Percentiles rank a stretch among this genome's conserved stretches.
Conservation (phyloP, 1,284 basidiomycete genomes). For the Cutaneotrichosporon cutaneum region DNA sequence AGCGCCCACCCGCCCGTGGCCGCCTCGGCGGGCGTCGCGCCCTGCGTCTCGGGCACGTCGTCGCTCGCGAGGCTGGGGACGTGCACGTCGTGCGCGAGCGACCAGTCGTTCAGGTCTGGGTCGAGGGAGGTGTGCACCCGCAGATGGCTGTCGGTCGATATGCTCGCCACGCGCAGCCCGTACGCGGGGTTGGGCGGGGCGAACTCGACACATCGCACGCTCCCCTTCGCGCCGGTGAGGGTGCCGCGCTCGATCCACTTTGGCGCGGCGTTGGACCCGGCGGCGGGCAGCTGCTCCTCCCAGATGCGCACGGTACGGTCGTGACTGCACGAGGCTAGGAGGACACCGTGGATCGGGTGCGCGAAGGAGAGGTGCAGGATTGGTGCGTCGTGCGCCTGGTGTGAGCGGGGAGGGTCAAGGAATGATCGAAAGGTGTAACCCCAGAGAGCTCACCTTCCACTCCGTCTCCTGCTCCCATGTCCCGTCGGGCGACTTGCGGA, state of each 20-base stretch:
- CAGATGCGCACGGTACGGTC: constrained; percentile 87
- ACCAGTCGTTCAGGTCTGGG: constrained; percentile 75
- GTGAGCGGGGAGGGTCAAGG: not conserved
- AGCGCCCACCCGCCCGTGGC: constrained; percentile 88
- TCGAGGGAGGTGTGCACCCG: constrained; percentile 89
- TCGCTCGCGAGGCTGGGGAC: constrained; percentile 57
- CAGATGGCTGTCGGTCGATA: constrained; percentile 79
- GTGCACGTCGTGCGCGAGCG: constrained; percentile 74
- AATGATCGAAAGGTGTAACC: not conserved
- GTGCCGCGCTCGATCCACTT: constrained; percentile 72
- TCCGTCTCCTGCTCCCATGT: constrained; percentile 73
- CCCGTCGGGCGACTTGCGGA: constrained; percentile 66
- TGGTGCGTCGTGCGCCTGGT: constrained; percentile 82
- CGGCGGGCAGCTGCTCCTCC: constrained; percentile 63
- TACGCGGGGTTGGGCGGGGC: constrained; percentile 69
- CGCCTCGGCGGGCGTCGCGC: constrained; percentile 38
- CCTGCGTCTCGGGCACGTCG: constrained; percentile 18
- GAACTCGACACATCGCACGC: constrained; percentile 78
- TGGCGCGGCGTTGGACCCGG: constrained; percentile 1
- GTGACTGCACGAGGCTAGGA: constrained; percentile 79
- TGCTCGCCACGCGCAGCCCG: constrained; percentile 79
- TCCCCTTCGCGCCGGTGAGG: constrained; percentile 77
- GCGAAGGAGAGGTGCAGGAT: constrained; percentile 80
- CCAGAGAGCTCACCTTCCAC: constrained; percentile 68
- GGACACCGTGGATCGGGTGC: constrained; percentile 80